A percentile compares a stretch with the other conserved stretches of the same genome.
Conservation (phyloP, 768 basidiomycete genomes). For the Agaricus sinodeliciosus region DNA sequence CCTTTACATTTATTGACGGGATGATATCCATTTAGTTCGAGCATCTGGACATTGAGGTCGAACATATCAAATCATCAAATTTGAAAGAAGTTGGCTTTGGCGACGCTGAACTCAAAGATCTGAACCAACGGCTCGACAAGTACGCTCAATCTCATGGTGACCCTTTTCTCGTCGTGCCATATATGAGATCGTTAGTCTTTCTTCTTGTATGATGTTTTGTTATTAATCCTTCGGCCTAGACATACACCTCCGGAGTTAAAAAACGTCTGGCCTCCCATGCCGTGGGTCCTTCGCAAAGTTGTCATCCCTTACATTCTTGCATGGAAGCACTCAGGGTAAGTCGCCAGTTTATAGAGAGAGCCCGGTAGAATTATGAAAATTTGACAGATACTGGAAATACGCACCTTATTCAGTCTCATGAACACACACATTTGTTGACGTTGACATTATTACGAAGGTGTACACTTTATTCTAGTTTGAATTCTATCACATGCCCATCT, state of each 20-base stretch:
- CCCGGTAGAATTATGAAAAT: neutral
- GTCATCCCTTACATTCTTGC: neutral
- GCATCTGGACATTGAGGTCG: slow-evolving; percentile 5
- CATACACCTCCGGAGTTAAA: slow-evolving; percentile 3
- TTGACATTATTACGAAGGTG: no score
- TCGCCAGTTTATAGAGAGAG: neutral
- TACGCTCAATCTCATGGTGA: neutral
- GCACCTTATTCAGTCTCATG: slow-evolving; percentile 2
- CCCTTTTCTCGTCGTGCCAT: slow-evolving; percentile 5
- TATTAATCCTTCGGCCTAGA: neutral
- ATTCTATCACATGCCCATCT: no score
- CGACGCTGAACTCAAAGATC: neutral
- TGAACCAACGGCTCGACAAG: neutral
- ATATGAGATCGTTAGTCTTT: neutral
- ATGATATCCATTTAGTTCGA: neutral
- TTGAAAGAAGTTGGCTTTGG: neutral
- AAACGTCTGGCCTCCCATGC: slow-evolving; percentile 1
- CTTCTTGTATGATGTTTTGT: neutral
- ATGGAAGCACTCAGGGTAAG: slow-evolving; percentile 1
- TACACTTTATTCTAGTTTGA: no score
- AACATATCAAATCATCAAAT: neutral
- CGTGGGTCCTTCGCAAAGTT: slow-evolving; percentile 2
- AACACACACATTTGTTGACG: no score
- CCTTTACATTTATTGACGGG: neutral
- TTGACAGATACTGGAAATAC: slow-evolving; percentile 5